phyloP scores from a whole-genome alignment of 805 yeast genomes.

The Saturnispora galanensis region DNA sequence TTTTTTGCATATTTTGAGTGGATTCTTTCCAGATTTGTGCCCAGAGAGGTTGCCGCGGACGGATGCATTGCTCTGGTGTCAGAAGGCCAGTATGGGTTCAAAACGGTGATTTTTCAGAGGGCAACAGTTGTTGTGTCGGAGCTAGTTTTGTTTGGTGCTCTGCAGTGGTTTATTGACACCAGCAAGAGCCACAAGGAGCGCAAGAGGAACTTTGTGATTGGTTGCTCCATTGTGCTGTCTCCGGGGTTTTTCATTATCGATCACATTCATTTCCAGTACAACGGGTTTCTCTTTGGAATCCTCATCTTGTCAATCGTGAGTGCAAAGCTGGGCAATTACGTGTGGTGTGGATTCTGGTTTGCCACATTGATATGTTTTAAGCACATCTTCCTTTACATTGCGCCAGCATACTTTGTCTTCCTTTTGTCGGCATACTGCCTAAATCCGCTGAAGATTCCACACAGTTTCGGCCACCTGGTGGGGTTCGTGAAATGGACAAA shows the following conservation, averaged over 20 bases:
- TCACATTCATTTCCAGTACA: conserved; percentile 95
- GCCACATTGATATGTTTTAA: conserved; percentile 80
- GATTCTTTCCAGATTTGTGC: conserved; percentile 63
- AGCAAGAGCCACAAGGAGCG: conserved; percentile 30
- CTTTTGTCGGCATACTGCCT: conserved; percentile 67
- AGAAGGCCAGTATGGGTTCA: conserved; percentile 59
- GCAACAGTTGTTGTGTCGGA: conserved; percentile 73
- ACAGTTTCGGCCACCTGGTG: conserved; percentile 14
- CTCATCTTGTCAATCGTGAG: conserved; percentile 63
- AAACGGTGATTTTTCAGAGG: conserved; percentile 80
- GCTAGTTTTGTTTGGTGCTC: conserved; percentile 52
- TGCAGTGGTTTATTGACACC: conserved; percentile 60
- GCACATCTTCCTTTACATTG: conserved; percentile 85
- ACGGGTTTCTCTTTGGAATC: conserved; percentile 86
- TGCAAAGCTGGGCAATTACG: conserved; percentile 48
- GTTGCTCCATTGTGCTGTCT: conserved; percentile 71
- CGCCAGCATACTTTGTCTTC: conserved; percentile 86
- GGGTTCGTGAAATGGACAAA: conserved; percentile 41
- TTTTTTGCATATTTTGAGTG: conserved; percentile 95
- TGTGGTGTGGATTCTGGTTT: conserved; percentile 61
- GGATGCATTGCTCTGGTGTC: conserved; percentile 68
- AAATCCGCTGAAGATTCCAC: conserved; percentile 26
- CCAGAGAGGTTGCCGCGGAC: conserved; percentile 49
- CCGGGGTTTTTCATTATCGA: conserved; percentile 90
- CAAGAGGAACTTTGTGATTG: conserved; percentile 55